These are phyloP conservation scores for Colletotrichum paranaense DNA, from an alignment of 2,329 filamentous ascomycete genomes.

Conservation along the genomic window DNA sequence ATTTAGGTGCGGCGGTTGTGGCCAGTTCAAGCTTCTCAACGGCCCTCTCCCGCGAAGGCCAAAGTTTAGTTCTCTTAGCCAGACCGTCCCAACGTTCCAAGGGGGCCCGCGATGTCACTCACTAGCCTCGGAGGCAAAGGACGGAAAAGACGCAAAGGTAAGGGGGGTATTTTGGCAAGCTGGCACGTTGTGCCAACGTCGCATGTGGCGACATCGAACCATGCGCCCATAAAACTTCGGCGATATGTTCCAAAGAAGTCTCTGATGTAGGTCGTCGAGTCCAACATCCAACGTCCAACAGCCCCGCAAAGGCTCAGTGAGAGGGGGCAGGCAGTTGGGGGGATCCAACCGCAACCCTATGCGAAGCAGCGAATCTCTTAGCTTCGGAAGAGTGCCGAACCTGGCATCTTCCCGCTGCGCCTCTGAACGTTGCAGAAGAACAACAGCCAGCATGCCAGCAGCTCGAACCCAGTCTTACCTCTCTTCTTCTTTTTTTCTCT, in stretches of 20 bases:
- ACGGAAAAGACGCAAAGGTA: constrained; percentile 1
- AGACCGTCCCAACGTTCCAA: background rate
- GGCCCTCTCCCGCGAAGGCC: background rate
- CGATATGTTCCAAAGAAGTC: background rate
- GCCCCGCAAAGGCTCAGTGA: background rate
- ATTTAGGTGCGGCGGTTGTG: background rate
- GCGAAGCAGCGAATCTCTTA: background rate
- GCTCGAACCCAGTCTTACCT: background rate
- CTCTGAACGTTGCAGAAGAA: constrained; percentile 20
- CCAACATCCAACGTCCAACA: background rate
- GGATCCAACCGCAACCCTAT: background rate
- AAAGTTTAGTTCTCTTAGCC: background rate
- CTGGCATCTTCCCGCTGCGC: constrained; percentile 16
- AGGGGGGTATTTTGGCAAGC: background rate
- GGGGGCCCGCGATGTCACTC: constrained; percentile 17
- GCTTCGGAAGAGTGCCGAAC: constrained; percentile 26
- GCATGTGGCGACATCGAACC: constrained; percentile 29
- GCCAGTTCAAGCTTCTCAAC: background rate
- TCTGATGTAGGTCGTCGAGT: background rate
- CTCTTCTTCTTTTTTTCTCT: background rate
- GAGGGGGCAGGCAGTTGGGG: background rate
- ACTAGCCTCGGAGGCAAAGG: background rate
- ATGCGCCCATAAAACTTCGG: constrained; percentile 11
- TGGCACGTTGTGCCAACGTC: background rate
- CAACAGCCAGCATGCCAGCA: background rate